Percentiles rank a stretch among this genome's conserved stretches.
Evolutionary conservation across 2,329 filamentous ascomycete genomes (phyloP).

Genomic region (Diaporthe vaccinii): DNA sequence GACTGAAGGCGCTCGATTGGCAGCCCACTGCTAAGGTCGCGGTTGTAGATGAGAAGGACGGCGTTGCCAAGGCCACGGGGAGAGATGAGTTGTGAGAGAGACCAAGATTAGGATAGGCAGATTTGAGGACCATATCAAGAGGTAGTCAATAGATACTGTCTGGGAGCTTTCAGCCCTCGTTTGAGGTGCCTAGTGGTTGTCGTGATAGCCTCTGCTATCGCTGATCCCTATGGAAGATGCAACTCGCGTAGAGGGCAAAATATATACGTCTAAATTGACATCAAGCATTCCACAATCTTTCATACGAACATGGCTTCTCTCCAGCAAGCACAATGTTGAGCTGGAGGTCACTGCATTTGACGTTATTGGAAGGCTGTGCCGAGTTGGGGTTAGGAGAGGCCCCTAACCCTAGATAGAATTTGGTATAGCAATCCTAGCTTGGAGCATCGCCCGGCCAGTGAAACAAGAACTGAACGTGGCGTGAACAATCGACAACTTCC

Average conservation of each 20-base stretch:
- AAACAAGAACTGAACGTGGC: not conserved
- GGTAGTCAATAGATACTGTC: not conserved
- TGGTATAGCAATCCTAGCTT: not conserved
- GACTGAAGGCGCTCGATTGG: conserved; percentile 92
- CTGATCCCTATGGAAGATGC: not conserved
- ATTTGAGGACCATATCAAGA: not conserved
- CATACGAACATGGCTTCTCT: not conserved
- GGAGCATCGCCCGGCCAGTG: not conserved
- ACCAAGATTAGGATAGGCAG: not conserved
- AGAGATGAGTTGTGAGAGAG: conserved; percentile 77
- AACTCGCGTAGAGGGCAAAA: not conserved
- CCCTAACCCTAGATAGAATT: conserved; percentile 22
- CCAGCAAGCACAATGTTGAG: not conserved
- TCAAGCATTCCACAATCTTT: not conserved
- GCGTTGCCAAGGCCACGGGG: conserved; percentile 78
- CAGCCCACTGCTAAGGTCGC: conserved; percentile 69
- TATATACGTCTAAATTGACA: not conserved
- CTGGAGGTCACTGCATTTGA: not conserved
- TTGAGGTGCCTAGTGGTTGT: not conserved
- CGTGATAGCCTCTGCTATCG: not conserved
- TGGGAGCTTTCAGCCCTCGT: not conserved
- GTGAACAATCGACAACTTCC: not conserved
- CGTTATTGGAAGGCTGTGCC: not conserved
- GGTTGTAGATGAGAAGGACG: conserved; percentile 53
- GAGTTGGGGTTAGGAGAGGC: not conserved